Evolutionary conservation across 805 yeast genomes (phyloP).

Genomic region (Cyberlindnera mycetangii): DNA sequence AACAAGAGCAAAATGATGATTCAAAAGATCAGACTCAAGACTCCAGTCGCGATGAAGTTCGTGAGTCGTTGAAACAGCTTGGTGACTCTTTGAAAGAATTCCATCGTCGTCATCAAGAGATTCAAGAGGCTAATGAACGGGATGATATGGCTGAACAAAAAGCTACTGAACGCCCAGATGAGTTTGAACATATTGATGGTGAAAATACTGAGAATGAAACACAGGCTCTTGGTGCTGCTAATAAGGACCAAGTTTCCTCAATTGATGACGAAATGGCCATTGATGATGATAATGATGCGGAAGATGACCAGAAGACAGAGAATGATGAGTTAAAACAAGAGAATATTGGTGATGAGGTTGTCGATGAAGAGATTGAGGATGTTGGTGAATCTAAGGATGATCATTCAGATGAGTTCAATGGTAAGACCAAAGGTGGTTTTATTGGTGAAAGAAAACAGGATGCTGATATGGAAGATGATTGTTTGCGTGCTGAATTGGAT

Average conservation of each 20-base stretch:
- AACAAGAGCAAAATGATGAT: conserved; percentile 41
- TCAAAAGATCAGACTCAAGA: conserved; percentile 43
- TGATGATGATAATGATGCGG: conserved; percentile 59
- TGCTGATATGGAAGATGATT: conserved; percentile 33
- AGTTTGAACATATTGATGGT: conserved; percentile 80
- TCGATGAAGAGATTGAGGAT: conserved; percentile 26
- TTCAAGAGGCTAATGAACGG: conserved; percentile 58
- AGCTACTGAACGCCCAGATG: conserved; percentile 74
- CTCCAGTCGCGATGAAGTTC: conserved; percentile 61
- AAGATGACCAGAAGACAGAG: conserved; percentile 31
- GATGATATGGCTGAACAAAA: conserved; percentile 48
- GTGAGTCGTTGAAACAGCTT: conserved; percentile 77
- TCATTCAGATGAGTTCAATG: conserved; percentile 45
- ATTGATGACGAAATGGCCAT: conserved; percentile 80
- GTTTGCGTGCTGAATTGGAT: conserved; percentile 29
- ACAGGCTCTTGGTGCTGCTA: conserved; percentile 91
- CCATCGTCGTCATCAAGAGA: conserved; percentile 87
- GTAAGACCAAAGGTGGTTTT: conserved; percentile 48
- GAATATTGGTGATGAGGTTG: conserved; percentile 29
- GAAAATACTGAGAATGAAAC: conserved; percentile 76
- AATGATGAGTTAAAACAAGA: conserved; percentile 30
- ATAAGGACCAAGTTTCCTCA: conserved; percentile 70
- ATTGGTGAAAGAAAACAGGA: conserved; percentile 44
- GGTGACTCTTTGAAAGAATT: conserved; percentile 92
- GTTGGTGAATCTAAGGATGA: conserved; percentile 30